These are phyloP conservation scores for Amanita inopinata DNA, from an alignment of 768 basidiomycete genomes.

Conservation along the genomic window DNA sequence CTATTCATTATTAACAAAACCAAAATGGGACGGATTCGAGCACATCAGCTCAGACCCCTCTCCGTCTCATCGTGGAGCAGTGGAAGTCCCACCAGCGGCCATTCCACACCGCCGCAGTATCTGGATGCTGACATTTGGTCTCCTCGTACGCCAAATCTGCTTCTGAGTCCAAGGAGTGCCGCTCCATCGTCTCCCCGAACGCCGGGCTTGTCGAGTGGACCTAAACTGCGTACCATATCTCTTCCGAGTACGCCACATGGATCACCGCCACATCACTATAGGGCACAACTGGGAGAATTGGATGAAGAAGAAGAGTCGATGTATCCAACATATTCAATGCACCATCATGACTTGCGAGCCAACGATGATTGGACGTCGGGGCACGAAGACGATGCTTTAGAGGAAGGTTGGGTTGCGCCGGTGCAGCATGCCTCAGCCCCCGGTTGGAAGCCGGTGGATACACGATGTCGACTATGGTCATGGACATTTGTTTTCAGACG, in stretches of 20 bases:
- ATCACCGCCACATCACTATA: conserved; percentile 5
- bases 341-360: conserved; percentile 21
- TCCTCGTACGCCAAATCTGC: neutral
- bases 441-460: conserved; percentile 7
- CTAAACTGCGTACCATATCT: conserved; percentile 11
- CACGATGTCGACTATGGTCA: conserved; percentile 24
- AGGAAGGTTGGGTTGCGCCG: conserved; percentile 12
- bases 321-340: conserved; percentile 36
- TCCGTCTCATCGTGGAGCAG: conserved; percentile 9
- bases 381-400: conserved; percentile 14
- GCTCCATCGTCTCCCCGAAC: conserved; percentile 10
- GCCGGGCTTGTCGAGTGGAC: conserved; percentile 8
- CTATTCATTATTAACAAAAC: conserved; percentile 35
- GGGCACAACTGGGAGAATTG: conserved; percentile 16
- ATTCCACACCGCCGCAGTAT: neutral
- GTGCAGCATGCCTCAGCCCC: conserved; percentile 19
- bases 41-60: conserved; percentile 10
- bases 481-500: conserved; percentile 49
- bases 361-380: conserved; percentile 28
- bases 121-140: conserved; percentile 3
- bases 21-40: conserved; percentile 20
- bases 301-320: conserved; percentile 44
- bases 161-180: conserved; percentile 2
- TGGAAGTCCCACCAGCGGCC: neutral
- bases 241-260: conserved; percentile 28